Evolutionary conservation across 768 basidiomycete genomes (phyloP).

Genomic region (Tylopilus cervinicoccineus): DNA sequence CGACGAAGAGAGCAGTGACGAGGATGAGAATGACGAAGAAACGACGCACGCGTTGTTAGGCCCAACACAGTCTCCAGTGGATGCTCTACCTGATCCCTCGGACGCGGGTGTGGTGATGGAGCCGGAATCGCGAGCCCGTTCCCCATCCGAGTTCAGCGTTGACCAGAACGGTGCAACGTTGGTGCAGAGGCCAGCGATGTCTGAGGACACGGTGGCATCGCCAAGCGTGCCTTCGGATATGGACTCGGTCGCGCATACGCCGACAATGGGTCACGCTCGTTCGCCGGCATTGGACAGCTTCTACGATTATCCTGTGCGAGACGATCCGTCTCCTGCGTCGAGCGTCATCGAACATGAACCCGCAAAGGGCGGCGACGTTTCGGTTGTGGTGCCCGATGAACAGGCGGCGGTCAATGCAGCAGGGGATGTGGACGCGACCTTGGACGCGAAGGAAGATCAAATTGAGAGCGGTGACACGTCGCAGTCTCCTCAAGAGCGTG

Average conservation of each 20-base stretch:
- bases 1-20: constrained; percentile 38
- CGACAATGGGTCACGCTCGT: constrained; percentile 15
- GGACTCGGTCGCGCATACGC: constrained; percentile 24
- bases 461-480: not conserved
- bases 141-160: constrained; percentile 11
- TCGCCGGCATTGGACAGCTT: constrained; percentile 24
- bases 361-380: constrained; percentile 12
- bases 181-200: not conserved
- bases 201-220: constrained; percentile 17
- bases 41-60: constrained; percentile 28
- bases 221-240: constrained; percentile 26
- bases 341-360: constrained; percentile 24
- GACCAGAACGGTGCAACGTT: not conserved
- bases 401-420: not conserved
- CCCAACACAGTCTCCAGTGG: constrained; percentile 1
- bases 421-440: not conserved
- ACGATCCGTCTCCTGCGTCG: constrained; percentile 28
- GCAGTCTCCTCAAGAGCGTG: not conserved
- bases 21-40: constrained; percentile 32
- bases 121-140: not conserved
- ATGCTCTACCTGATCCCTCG: not conserved
- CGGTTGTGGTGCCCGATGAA: not conserved
- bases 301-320: constrained; percentile 21
- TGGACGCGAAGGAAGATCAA: not conserved
- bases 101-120: constrained; percentile 3